Conservation (phyloP, 2,329 filamentous ascomycete genomes). For the Trichoderma arundinaceum region DNA sequence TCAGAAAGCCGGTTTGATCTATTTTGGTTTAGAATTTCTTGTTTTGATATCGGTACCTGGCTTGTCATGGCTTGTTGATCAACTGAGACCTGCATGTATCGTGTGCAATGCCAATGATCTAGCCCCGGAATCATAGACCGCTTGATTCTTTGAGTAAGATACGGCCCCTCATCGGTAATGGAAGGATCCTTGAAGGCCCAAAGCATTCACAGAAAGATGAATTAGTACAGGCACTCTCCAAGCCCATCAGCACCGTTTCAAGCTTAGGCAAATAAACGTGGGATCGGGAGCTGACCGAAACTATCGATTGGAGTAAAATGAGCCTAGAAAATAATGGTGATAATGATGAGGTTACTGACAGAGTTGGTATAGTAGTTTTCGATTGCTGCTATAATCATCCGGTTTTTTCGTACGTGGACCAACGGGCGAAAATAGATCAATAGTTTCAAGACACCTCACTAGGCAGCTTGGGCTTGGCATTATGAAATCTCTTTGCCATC, state of each 20-base stretch:
- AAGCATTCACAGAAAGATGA: background rate
- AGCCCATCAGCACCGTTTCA: background rate
- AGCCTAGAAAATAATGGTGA: background rate
- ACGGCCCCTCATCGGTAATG: background rate
- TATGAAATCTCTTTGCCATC: constrained; percentile 9
- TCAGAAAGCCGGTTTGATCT: background rate
- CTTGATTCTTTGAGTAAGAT: background rate
- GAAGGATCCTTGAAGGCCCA: constrained; percentile 1
- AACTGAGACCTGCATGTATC: constrained; percentile 2
- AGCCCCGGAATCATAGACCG: background rate
- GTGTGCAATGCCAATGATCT: background rate
- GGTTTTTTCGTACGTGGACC: background rate
- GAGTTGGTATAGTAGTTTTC: background rate
- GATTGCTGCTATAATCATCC: background rate
- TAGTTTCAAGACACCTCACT: background rate
- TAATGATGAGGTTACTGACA: background rate
- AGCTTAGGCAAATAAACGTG: background rate
- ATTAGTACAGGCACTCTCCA: constrained; percentile 10
- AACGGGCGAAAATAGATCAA: background rate
- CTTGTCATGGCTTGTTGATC: background rate
- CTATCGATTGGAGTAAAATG: background rate
- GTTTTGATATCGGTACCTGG: constrained; percentile 1
- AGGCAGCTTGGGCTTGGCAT: constrained; percentile 10
- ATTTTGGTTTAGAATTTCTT: background rate
- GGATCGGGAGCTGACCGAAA: background rate